These are phyloP conservation scores for Claviceps pazoutovae DNA, from an alignment of 2,329 filamentous ascomycete genomes.

Conservation along the genomic window DNA sequence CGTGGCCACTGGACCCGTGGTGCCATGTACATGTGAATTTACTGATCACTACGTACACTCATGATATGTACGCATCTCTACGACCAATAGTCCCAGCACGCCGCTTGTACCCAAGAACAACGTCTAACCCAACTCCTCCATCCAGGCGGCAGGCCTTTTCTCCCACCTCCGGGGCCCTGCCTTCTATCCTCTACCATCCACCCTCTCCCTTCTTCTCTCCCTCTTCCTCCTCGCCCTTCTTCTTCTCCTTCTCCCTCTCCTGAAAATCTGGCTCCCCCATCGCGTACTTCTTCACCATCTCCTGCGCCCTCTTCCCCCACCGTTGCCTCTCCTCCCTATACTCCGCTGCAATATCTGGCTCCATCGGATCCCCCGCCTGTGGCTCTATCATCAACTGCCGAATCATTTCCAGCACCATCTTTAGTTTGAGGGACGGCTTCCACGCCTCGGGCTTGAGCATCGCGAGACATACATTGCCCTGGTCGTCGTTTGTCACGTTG, in stretches of 20 bases:
- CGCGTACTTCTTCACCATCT: conserved; percentile 65
- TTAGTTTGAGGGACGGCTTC: conserved; percentile 75
- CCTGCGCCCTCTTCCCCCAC: conserved; percentile 61
- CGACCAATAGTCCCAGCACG: too few species aligned
- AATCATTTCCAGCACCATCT: conserved; percentile 63
- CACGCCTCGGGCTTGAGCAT: conserved; percentile 76
- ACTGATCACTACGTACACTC: too few species aligned
- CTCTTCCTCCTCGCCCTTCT: background rate
- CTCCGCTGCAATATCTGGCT: conserved; percentile 74
- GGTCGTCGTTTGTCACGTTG: conserved; percentile 78
- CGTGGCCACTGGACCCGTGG: too few species aligned
- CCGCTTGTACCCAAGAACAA: too few species aligned
- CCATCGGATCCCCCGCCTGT: conserved; percentile 79
- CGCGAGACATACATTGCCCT: conserved; percentile 73
- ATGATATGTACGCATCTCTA: too few species aligned
- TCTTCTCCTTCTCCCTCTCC: background rate
- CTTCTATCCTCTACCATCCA: background rate
- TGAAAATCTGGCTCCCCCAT: conserved; percentile 25
- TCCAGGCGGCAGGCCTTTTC: background rate
- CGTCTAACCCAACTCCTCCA: too few species aligned
- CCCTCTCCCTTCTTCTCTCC: background rate
- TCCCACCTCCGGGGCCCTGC: background rate
- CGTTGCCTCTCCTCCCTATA: conserved; percentile 52
- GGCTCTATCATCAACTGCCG: conserved; percentile 64
- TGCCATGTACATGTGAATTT: too few species aligned